Evolutionary conservation across 768 basidiomycete species (phyloP), one percentile per base, ranked within the genome.

Genomic region (Boletus rubescentipes): DNA sequence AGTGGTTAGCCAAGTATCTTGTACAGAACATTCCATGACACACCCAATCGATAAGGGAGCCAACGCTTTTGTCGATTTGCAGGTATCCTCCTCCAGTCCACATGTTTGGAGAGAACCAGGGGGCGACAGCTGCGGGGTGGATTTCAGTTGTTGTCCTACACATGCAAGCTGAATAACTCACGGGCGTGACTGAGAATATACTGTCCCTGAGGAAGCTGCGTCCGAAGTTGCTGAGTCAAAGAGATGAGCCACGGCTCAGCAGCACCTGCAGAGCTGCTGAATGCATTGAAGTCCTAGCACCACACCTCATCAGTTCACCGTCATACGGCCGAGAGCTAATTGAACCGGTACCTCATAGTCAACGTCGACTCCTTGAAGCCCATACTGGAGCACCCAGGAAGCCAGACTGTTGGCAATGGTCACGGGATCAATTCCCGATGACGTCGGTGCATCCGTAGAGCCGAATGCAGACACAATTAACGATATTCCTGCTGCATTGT

Each of bases 401-500:
- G 77, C 78, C 50, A 81, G 61, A n/a, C 69, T 68, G 52, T 74
- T 67, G 0, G 80, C 80, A 8, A 69, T 66, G 9, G 46, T 51
- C n/a, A 69, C 61, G 2, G 80, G 72, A 53, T 79, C 69, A 2
- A 55, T 59, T 15, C 73, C 74, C n/a, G 65, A 60, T 4, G 75
- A 63, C 6, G 78, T 80, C 7, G 79, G 79, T 8, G 65, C 57
- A 31, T 66, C 66, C 0, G 57, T 55, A 9, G 77, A 71, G 11
- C 79, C 79, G 58, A 84, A 83, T 10, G 73, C 73, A 46, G 80
- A 80, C 4, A 84, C 83, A 51, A 84, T 76, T 32, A 85, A 63
- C 41, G 77, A 77, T 62, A 83, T 82, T 16, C 82, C 82, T 9
- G 81, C 81, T 1, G 76, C 73, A 20, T 71, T 69, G 61, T 84